phyloP scores from a whole-genome alignment of 768 basidiomycete species.

The Kwoniella europaea region DNA sequence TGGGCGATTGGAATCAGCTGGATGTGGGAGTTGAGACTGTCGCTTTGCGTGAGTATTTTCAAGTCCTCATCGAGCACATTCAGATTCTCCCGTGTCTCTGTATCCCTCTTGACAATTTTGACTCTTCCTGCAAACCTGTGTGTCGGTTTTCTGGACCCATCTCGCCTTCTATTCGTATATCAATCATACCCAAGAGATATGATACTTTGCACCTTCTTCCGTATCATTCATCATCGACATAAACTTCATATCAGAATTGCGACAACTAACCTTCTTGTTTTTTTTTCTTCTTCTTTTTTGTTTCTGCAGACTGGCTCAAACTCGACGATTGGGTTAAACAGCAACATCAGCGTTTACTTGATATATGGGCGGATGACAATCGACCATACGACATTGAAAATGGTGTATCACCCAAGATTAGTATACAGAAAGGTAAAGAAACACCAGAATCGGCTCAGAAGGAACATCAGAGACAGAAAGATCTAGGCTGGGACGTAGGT shows the following conservation, averaged over 20 bases:
- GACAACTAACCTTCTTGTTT: background rate
- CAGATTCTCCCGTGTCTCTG: no score
- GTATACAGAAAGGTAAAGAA: slow-evolving; percentile 49
- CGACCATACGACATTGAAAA: slow-evolving; percentile 50
- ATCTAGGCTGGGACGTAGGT: slow-evolving; percentile 57
- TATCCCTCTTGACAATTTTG: no score
- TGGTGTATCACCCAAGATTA: slow-evolving; percentile 48
- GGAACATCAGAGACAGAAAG: slow-evolving; percentile 57
- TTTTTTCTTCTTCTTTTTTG: background rate
- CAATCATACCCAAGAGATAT: no score
- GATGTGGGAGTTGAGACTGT: slow-evolving; percentile 54
- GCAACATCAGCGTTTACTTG: slow-evolving; percentile 45
- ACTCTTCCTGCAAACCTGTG: no score
- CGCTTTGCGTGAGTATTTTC: slow-evolving; percentile 55
- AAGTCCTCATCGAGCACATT: background rate
- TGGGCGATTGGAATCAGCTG: slow-evolving; percentile 60
- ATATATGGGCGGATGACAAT: slow-evolving; percentile 52
- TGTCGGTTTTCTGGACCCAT: no score
- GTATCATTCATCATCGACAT: no score
- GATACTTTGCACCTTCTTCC: no score
- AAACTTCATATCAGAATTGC: background rate
- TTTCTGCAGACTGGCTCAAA: slow-evolving; percentile 55
- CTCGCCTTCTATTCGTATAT: no score
- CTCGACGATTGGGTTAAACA: slow-evolving; percentile 56
- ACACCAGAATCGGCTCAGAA: slow-evolving; percentile 51